Evolutionary conservation across 306 rosid species (phyloP).

Genomic region (Pterocarpus santalinus): DNA sequence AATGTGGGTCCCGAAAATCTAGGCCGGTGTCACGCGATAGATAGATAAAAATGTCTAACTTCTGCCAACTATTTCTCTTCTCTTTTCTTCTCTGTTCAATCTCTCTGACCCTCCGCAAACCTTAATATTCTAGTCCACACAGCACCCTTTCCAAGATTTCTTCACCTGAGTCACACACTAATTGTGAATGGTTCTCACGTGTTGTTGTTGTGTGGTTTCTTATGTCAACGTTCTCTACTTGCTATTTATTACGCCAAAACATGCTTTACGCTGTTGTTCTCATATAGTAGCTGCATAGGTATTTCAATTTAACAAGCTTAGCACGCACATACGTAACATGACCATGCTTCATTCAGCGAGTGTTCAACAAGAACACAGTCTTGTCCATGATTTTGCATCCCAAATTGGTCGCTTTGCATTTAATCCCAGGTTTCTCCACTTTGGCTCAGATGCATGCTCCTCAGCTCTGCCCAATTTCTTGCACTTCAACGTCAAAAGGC

Average conservation of each 20-base stretch:
- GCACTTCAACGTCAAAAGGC: slow-evolving; percentile 48
- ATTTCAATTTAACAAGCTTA: too few relatives aligned
- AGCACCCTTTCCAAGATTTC: too few relatives aligned
- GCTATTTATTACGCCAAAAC: not conserved
- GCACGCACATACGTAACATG: too few relatives aligned
- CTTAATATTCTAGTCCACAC: too few relatives aligned
- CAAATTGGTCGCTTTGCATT: slow-evolving; percentile 64
- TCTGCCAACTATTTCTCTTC: not conserved
- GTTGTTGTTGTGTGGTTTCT: not conserved
- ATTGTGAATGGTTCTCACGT: not conserved
- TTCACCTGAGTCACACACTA: too few relatives aligned
- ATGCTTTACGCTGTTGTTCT: too few relatives aligned
- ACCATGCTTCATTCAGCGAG: slow-evolving; percentile 65
- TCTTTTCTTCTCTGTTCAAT: not conserved
- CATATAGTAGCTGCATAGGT: not conserved
- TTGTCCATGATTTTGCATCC: slow-evolving; percentile 59
- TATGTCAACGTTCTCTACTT: not conserved
- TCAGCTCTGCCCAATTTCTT: slow-evolving; percentile 54
- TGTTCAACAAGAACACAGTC: slow-evolving; percentile 58
- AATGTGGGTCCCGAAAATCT: not conserved
- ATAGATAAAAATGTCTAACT: not conserved
- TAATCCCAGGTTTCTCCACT: slow-evolving; percentile 48
- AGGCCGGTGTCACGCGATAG: not conserved
- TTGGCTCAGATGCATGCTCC: slow-evolving; percentile 50
- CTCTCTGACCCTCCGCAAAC: not conserved